Evolutionary conservation across 2,329 filamentous ascomycete genomes (phyloP), one percentile per base, ranked within the genome.

Genomic region (Apiospora malaysiana): DNA sequence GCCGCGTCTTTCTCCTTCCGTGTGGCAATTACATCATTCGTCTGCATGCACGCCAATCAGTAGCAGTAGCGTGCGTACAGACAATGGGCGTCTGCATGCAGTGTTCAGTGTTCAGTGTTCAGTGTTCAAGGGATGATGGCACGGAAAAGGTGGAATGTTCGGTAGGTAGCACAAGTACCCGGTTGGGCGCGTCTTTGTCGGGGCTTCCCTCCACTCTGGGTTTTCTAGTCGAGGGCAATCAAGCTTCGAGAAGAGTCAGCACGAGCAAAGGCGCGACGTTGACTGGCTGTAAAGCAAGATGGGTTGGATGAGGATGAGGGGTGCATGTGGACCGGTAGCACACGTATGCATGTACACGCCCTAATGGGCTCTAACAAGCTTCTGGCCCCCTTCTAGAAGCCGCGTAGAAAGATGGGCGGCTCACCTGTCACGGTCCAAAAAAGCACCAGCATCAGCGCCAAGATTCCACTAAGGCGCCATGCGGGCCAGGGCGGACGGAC

Each of bases 351-450:
- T 63, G 18, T 16, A 59, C 51, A 25, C 27, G 56, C 56, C 56
- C 56, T 63, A 63, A 40, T 18, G 18, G 18, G 40, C 32, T 32
- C 56, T 63, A 63, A 47, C 43, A 14, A 21, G 43, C 66, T 68
- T 68, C 66, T 47, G 66, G 42, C 43, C 43, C 32, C 66, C 66
- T 68, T 68, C 66, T 68, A 68, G 66, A 68, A 68, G 66, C 25
- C 43, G 66, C 46, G 46, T 68, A 37, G 66, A 47, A 68, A 47
- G 43, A 43, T 56, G 49, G 25, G 14, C 51, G 51, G 51, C 51
- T 59, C 51, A 37, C 27, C 51, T 37, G 51, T 59, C 51, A 59
- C 27, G 27, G 16, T 8, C 51, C 27, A 21, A 59, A 4, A 4
- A 8, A 37, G 8, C 27, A 37, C 10, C 7, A 59, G 18, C 8